A percentile compares a stretch with the other conserved stretches of the same genome.
Conservation (phyloP, 805 yeast species). For the Suhomyces xylopsoci region DNA sequence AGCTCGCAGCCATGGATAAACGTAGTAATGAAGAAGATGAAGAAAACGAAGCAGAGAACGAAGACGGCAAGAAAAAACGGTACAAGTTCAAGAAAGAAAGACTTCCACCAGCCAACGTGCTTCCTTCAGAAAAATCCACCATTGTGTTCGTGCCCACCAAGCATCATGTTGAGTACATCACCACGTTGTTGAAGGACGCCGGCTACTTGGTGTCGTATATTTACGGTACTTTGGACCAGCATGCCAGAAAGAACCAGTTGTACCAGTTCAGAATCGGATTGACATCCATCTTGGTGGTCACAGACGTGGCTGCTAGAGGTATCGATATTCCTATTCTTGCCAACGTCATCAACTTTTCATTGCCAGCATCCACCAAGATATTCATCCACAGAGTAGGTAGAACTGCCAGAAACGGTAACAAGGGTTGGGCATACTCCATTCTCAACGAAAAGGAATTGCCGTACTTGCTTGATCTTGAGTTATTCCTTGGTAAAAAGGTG, state of each 20-base stretch:
- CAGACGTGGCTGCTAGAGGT: slow-evolving; percentile 99
- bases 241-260: slow-evolving; percentile 87
- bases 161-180: slow-evolving; percentile 93
- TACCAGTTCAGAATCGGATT: slow-evolving; percentile 81
- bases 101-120: slow-evolving; percentile 73
- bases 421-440: slow-evolving; percentile 96
- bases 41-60: slow-evolving; percentile 39
- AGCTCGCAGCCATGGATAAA: slow-evolving; percentile 47
- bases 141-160: slow-evolving; percentile 94
- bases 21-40: slow-evolving; percentile 55
- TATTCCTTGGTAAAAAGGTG: slow-evolving; percentile 83
- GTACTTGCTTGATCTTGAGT: slow-evolving; percentile 82
- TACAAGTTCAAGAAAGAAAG: slow-evolving; percentile 49
- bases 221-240: slow-evolving; percentile 93
- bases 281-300: slow-evolving; percentile 85
- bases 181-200: slow-evolving; percentile 63
- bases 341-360: slow-evolving; percentile 85
- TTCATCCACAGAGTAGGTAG: slow-evolving; percentile 98
- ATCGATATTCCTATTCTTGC: slow-evolving; percentile 96
- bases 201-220: slow-evolving; percentile 88
- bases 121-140: slow-evolving; percentile 84
- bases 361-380: slow-evolving; percentile 90
- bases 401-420: slow-evolving; percentile 98
- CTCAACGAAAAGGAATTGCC: slow-evolving; percentile 85
- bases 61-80: slow-evolving; percentile 29